Evolutionary conservation across 75 land plant genomes (phyloP).

Genomic region (Pseudotsuga menziesii): DNA sequence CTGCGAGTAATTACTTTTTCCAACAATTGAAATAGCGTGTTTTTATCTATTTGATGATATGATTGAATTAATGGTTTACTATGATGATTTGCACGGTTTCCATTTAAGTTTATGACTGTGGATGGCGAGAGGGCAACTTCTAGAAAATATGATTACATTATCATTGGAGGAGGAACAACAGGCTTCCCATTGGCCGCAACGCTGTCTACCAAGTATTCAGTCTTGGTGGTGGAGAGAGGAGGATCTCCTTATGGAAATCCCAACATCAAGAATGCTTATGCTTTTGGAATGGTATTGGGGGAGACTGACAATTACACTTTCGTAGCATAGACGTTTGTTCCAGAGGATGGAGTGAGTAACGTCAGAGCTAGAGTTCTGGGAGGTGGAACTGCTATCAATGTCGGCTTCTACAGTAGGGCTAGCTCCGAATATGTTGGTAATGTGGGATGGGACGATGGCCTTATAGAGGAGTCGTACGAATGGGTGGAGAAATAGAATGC

Average conservation of each 20-base stretch:
- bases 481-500: constrained; percentile 38
- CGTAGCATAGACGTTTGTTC: constrained; percentile 27
- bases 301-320: constrained; percentile 12
- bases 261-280: constrained; percentile 13
- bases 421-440: constrained; percentile 16
- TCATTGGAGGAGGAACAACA: no score
- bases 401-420: constrained; percentile 32
- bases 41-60: no score
- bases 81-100: no score
- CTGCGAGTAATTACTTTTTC: no score
- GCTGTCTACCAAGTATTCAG: constrained; percentile 18
- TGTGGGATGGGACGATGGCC: constrained; percentile 24
- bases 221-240: constrained; percentile 41
- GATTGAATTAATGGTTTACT: no score
- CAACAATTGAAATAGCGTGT: no score
- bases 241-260: constrained; percentile 31
- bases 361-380: constrained; percentile 41
- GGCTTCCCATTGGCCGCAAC: constrained; percentile 18
- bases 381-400: constrained; percentile 35
- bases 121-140: no score
- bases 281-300: constrained; percentile 12
- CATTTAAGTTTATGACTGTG: no score
- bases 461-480: constrained; percentile 32
- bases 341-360: constrained; percentile 34
- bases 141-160: no score